Evolutionary conservation across 306 rosid genomes (phyloP).

Genomic region (Malus asiatica): DNA sequence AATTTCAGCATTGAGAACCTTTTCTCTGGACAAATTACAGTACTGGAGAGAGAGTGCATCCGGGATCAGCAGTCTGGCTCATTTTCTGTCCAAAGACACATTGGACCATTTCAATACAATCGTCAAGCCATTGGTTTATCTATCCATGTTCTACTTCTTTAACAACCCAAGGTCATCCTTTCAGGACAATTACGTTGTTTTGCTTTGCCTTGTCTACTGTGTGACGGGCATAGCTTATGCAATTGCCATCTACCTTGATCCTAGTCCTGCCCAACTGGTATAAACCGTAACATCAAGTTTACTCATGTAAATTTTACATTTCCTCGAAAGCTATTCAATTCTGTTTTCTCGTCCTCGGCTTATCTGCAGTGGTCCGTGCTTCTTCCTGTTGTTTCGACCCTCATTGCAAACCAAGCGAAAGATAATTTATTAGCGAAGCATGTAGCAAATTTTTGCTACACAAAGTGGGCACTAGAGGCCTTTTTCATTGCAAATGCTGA

Average conservation of each 20-base stretch:
- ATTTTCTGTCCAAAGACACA: conserved; percentile 36
- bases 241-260: conserved; percentile 32
- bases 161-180: conserved; percentile 34
- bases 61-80: conserved; percentile 38
- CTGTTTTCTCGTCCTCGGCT: background rate
- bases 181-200: conserved; percentile 26
- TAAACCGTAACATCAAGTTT: background rate
- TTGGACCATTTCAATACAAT: conserved; percentile 30
- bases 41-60: conserved; percentile 38
- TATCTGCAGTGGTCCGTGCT: conserved; percentile 27
- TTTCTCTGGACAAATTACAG: conserved; percentile 39
- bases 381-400: conserved; percentile 34
- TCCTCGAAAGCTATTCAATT: background rate
- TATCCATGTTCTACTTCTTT: conserved; percentile 37
- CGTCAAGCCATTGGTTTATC: conserved; percentile 35
- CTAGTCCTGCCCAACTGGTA: conserved; percentile 39
- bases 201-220: conserved; percentile 37
- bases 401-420: conserved; percentile 28
- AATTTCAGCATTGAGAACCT: conserved; percentile 34
- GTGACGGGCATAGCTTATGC: conserved; percentile 33
- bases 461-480: conserved; percentile 37
- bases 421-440: conserved; percentile 10
- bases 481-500: conserved; percentile 35
- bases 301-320: background rate
- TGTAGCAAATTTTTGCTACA: conserved; percentile 24